Conservation (phyloP, 2,329 filamentous ascomycete genomes). For the Ilyonectria robusta region DNA sequence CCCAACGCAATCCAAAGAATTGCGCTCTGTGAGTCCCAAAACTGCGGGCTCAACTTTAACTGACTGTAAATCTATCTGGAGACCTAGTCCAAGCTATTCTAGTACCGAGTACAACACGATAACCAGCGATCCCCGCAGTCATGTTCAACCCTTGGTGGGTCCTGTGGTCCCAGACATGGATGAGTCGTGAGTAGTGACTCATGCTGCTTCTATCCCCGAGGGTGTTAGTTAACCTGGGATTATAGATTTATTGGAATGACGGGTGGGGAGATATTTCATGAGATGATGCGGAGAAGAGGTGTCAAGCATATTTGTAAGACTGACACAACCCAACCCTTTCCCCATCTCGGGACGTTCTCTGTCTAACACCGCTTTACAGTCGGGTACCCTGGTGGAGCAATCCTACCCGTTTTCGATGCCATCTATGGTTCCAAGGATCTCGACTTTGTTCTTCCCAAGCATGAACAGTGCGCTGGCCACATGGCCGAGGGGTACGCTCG, state of each 20-base stretch:
- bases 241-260: slow-evolving; percentile 10
- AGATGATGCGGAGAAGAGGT: slow-evolving; percentile 9
- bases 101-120: background rate
- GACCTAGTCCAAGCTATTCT: background rate
- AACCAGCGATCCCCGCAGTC: background rate
- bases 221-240: background rate
- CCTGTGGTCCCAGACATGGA: background rate
- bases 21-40: background rate
- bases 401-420: slow-evolving; percentile 97
- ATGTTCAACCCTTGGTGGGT: slow-evolving; percentile 5
- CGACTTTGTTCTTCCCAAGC: slow-evolving; percentile 93
- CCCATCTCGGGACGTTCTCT: background rate
- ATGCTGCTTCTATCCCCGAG: background rate
- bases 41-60: background rate
- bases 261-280: slow-evolving; percentile 5
- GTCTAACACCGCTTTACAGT: slow-evolving; percentile 61
- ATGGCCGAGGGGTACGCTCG: slow-evolving; percentile 99
- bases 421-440: slow-evolving; percentile 99
- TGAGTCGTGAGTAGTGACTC: background rate
- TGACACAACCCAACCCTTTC: background rate
- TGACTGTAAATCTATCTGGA: background rate
- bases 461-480: slow-evolving; percentile 98
- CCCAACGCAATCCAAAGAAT: background rate
- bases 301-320: slow-evolving; percentile 11
- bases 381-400: slow-evolving; percentile 94